Base-by-base conservation (phyloP, 129 eudicot genomes). In the Dittrichia graveolens region DNA sequence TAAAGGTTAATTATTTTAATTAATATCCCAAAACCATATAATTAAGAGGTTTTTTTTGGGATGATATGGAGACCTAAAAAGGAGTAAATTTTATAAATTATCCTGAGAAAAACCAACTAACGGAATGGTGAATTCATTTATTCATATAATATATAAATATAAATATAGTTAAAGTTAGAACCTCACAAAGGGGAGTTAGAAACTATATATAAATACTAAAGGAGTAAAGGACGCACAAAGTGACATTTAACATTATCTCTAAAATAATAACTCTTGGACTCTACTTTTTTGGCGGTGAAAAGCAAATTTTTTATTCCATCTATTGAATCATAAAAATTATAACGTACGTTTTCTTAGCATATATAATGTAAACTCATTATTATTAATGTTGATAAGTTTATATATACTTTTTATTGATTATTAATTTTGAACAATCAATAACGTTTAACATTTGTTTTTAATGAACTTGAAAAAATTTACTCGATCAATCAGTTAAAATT, bases 231-330 rank as follows among this genome's bases (percentile, higher is more conserved):
- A 57, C 56, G 54, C 75, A 58, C 72, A 75, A 63, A 75, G 59
- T 65, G 79, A 54, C 73, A 65, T 75, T 65, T 65, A 76, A 59
- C 80, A 76, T 76, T 68, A 76, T 76, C 80, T 14, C 54, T 8
- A 67, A 67, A 67, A 56, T 38, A 62, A 19, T 12, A 76, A 57
- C 75, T 76, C 80, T 45, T 76, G 75, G 80, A 39, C 53, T 12
- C 12, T 8, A 59, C 69, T 38, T 35, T 59, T 68, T 76, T 64
- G 80, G 69, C 75, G 75, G 74, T 65, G 80, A 48, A 47, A 76
- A 58, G 19, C 46, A 58, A 46, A 58, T 76, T 67, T 47, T 46
- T 67, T 58, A 76, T 67, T 67, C 42, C 18, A 63, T 67, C 66
- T 40, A 35, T 57, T 3, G 11, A 45, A 12, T 34, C 47, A 7